Evolutionary conservation across 176 grass and related monocot species (phyloP).

Genomic region (Bothriochloa decipiens): DNA sequence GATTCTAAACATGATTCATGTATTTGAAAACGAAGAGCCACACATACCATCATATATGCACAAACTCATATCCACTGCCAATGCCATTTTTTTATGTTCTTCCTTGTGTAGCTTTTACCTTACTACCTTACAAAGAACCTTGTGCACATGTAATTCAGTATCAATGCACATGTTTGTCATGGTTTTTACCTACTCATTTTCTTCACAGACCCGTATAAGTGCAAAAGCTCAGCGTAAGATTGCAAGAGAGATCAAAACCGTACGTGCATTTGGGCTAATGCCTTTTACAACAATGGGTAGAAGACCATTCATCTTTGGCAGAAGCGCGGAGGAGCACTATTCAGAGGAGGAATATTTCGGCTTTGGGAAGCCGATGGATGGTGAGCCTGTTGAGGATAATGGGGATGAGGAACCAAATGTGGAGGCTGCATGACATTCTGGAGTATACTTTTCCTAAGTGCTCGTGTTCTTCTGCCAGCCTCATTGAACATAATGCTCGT

Average conservation of each 20-base stretch:
- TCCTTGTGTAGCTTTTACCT: constrained; percentile 1
- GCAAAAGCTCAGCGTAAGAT: constrained; percentile 96
- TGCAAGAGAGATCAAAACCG: constrained; percentile 91
- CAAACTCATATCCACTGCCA: neutral
- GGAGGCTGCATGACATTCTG: constrained; percentile 20
- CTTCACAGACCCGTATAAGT: constrained; percentile 79
- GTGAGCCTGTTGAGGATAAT: constrained; percentile 17
- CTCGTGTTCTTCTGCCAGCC: neutral
- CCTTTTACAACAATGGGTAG: constrained; percentile 95
- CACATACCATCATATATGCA: constrained; percentile 17
- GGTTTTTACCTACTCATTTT: neutral
- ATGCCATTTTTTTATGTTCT: neutral
- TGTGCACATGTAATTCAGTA: neutral
- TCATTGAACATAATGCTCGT: neutral
- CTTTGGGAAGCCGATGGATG: constrained; percentile 37
- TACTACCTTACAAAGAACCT: neutral
- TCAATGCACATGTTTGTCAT: neutral
- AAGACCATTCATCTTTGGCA: constrained; percentile 73
- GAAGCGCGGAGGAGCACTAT: constrained; percentile 63
- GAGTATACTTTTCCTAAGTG: neutral
- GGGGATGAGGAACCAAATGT: constrained; percentile 1
- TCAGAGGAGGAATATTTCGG: constrained; percentile 47
- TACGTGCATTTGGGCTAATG: constrained; percentile 81
- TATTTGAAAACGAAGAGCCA: neutral
- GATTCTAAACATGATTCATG: constrained; percentile 9